These are phyloP conservation scores for Pythium aquatile DNA, from an alignment of 352 stramenopile genomes.

Conservation along the genomic window DNA sequence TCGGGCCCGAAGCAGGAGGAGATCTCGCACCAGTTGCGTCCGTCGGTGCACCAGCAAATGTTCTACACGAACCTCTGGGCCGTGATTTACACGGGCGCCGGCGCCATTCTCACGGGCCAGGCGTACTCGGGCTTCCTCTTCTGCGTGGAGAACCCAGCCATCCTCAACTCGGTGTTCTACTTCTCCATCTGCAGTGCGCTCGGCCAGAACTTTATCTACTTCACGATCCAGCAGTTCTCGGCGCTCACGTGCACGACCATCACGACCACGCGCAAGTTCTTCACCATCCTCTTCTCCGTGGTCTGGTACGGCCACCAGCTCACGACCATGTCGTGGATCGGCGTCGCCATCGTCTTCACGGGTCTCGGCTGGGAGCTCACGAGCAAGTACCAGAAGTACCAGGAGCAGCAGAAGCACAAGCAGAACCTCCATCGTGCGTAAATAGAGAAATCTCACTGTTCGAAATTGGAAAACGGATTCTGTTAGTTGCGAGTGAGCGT, in stretches of 20 bases:
- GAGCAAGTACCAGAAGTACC: conserved; percentile 87
- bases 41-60: conserved; percentile 89
- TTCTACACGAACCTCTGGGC: conserved; percentile 90
- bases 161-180: conserved; percentile 86
- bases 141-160: conserved; percentile 80
- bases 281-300: conserved; percentile 98
- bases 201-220: conserved; percentile 99
- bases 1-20: conserved; percentile 96
- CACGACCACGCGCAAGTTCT: conserved; percentile 99
- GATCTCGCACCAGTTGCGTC: conserved; percentile 67
- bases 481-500: background rate
- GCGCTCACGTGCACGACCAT: conserved; percentile 98
- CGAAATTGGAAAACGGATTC: background rate
- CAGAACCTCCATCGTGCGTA: conserved; percentile 24
- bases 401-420: conserved; percentile 42
- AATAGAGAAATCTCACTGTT: conserved; percentile 17
- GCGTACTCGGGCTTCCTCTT: conserved; percentile 70
- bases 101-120: conserved; percentile 74
- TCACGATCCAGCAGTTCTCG: conserved; percentile 97
- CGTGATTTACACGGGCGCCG: conserved; percentile 79
- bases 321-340: conserved; percentile 88
- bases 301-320: conserved; percentile 95
- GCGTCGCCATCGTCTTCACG: conserved; percentile 90
- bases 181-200: conserved; percentile 96
- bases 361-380: conserved; percentile 84